phyloP scores from a whole-genome alignment of 805 yeast genomes.

The Candida manassasensis region DNA sequence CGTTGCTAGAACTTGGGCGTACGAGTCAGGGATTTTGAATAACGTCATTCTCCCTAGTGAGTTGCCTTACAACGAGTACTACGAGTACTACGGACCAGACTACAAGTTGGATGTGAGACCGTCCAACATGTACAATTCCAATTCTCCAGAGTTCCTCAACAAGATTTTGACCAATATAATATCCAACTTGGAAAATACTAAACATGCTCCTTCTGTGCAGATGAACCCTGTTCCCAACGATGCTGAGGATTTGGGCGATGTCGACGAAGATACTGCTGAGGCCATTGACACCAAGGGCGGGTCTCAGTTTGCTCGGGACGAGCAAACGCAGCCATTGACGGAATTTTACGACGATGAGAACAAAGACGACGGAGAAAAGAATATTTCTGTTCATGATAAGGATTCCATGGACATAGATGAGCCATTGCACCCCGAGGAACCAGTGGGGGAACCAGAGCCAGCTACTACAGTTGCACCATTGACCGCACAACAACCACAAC shows the following conservation, averaged over 20 bases:
- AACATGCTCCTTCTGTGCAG: constrained; percentile 96
- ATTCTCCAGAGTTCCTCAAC: constrained; percentile 86
- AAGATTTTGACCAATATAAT: constrained; percentile 75
- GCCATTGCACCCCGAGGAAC: background rate
- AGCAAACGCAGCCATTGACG: constrained; percentile 60
- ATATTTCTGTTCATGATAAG: constrained; percentile 1
- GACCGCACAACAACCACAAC: constrained; percentile 5
- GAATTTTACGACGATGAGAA: constrained; percentile 74
- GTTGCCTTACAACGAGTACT: constrained; percentile 91
- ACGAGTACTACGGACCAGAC: constrained; percentile 96
- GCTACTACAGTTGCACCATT: constrained; percentile 2
- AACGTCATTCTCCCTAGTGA: constrained; percentile 72
- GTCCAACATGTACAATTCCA: constrained; percentile 94
- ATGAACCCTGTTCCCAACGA: constrained; percentile 86
- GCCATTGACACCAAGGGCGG: constrained; percentile 92
- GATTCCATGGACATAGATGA: background rate
- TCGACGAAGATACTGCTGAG: constrained; percentile 72
- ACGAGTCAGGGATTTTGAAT: constrained; percentile 83
- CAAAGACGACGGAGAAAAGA: constrained; percentile 33
- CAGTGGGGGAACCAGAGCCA: no score
- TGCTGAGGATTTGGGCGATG: constrained; percentile 81
- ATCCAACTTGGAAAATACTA: constrained; percentile 79
- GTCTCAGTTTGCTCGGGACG: constrained; percentile 78
- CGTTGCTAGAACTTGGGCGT: constrained; percentile 94
- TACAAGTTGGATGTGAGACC: constrained; percentile 92